Conservation (phyloP, 1,139 yeast species). For the Candida neerlandica region DNA sequence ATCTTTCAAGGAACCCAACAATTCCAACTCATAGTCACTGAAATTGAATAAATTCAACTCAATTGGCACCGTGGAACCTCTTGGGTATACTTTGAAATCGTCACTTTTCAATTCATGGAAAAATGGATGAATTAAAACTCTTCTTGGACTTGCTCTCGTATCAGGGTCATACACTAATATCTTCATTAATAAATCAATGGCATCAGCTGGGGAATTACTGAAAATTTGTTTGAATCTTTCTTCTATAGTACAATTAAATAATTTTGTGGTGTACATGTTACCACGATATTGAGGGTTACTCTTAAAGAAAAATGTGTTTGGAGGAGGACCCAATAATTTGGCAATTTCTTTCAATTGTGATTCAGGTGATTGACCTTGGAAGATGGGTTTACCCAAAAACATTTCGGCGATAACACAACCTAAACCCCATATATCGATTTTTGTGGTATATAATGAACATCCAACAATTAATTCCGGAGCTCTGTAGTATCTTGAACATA, state of each 20-base stretch:
- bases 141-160: conserved; percentile 63
- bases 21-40: conserved; percentile 54
- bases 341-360: conserved; percentile 77
- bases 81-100: conserved; percentile 60
- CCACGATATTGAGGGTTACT: conserved; percentile 77
- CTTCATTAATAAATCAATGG: conserved; percentile 68
- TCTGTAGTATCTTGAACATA: conserved; percentile 78
- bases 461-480: conserved; percentile 85
- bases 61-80: conserved; percentile 48
- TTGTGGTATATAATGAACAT: conserved; percentile 72
- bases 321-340: conserved; percentile 75
- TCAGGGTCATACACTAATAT: conserved; percentile 77
- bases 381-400: conserved; percentile 78
- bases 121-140: conserved; percentile 70
- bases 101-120: conserved; percentile 66
- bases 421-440: conserved; percentile 83
- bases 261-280: conserved; percentile 67
- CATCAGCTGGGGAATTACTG: conserved; percentile 68
- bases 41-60: conserved; percentile 53
- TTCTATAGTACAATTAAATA: conserved; percentile 61
- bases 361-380: conserved; percentile 78
- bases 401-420: conserved; percentile 87
- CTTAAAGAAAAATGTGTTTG: conserved; percentile 70
- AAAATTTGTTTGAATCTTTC: conserved; percentile 71
- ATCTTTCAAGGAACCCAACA: conserved; percentile 47